Percentiles rank a stretch among this genome's conserved stretches.
Conservation (phyloP, 805 yeast genomes). For the Pichia kluyveri region DNA sequence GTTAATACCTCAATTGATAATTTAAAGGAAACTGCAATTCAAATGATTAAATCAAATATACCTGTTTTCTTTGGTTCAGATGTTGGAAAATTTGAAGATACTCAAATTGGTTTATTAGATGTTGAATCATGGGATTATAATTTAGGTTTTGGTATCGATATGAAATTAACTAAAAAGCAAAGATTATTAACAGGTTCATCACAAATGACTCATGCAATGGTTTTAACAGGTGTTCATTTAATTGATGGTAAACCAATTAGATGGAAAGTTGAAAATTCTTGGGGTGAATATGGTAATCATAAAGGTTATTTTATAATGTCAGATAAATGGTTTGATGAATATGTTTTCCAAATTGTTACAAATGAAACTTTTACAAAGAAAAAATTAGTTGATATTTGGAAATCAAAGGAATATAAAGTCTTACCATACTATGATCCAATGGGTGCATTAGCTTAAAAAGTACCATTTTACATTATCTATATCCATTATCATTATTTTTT, state of each 20-base stretch:
- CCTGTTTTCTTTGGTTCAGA: slow-evolving; percentile 87
- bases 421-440: slow-evolving; percentile 70
- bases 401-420: slow-evolving; percentile 38
- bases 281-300: slow-evolving; percentile 66
- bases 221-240: slow-evolving; percentile 71
- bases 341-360: slow-evolving; percentile 60
- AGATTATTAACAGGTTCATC: slow-evolving; percentile 34
- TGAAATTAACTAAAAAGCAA: slow-evolving; percentile 28
- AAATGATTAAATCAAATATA: slow-evolving; percentile 61
- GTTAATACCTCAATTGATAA: slow-evolving; percentile 57
- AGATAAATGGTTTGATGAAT: slow-evolving; percentile 68
- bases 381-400: slow-evolving; percentile 35
- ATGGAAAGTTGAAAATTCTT: slow-evolving; percentile 73
- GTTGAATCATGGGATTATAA: slow-evolving; percentile 60
- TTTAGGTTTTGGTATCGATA: slow-evolving; percentile 38
- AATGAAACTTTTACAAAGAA: slow-evolving; percentile 26
- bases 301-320: slow-evolving; percentile 68
- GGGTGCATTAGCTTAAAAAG: slow-evolving; percentile 53
- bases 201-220: slow-evolving; percentile 89
- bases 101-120: slow-evolving; percentile 61
- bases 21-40: slow-evolving; percentile 55
- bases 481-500: no score
- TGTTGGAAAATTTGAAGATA: slow-evolving; percentile 67
- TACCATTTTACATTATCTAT: background rate
- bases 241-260: slow-evolving; percentile 49